Percentiles rank a stretch among this genome's conserved stretches.
These are phyloP conservation scores for Ilex aquifolium DNA, from an alignment of 257 asterid species.

Conservation along the genomic window DNA sequence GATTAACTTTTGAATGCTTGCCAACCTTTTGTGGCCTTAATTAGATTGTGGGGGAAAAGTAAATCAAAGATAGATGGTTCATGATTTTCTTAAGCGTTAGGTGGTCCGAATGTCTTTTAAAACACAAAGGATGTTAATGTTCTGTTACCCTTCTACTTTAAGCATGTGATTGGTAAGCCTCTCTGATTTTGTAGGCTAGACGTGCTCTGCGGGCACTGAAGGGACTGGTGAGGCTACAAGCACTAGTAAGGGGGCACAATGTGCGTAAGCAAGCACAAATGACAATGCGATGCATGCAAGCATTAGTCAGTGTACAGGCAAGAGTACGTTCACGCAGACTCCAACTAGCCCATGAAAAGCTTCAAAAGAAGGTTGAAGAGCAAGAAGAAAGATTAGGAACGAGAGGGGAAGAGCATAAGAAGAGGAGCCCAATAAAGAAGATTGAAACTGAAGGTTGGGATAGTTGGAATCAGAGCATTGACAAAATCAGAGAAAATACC, in stretches of 20 bases:
- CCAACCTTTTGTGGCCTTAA: too few species aligned
- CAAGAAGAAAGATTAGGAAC: conserved; percentile 22
- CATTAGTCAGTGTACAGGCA: conserved; percentile 86
- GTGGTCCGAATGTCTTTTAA: too few species aligned
- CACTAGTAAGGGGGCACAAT: conserved; percentile 83
- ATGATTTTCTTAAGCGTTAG: too few species aligned
- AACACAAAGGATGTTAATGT: too few species aligned
- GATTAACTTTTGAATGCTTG: too few species aligned
- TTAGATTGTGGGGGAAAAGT: too few species aligned
- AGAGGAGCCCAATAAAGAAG: conserved; percentile 30
- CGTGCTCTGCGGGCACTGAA: conserved; percentile 81
- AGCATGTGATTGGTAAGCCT: too few species aligned
- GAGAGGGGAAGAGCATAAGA: conserved; percentile 31
- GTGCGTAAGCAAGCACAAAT: conserved; percentile 89
- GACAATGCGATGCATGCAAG: conserved; percentile 99
- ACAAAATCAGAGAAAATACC: conserved; percentile 37
- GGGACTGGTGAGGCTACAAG: conserved; percentile 94
- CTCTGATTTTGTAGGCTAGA: conserved; percentile 47
- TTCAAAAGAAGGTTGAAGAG: conserved; percentile 35
- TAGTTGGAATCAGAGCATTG: conserved; percentile 36
- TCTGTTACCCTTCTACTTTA: too few species aligned
- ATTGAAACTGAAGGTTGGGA: conserved; percentile 43
- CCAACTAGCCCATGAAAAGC: conserved; percentile 43
- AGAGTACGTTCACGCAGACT: conserved; percentile 78
- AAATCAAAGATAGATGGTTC: too few species aligned